A percentile compares a stretch with the other conserved stretches of the same genome.
These are phyloP conservation scores for Graphilbum fragrans DNA, from an alignment of 2,329 filamentous ascomycete species.

Conservation along the genomic window DNA sequence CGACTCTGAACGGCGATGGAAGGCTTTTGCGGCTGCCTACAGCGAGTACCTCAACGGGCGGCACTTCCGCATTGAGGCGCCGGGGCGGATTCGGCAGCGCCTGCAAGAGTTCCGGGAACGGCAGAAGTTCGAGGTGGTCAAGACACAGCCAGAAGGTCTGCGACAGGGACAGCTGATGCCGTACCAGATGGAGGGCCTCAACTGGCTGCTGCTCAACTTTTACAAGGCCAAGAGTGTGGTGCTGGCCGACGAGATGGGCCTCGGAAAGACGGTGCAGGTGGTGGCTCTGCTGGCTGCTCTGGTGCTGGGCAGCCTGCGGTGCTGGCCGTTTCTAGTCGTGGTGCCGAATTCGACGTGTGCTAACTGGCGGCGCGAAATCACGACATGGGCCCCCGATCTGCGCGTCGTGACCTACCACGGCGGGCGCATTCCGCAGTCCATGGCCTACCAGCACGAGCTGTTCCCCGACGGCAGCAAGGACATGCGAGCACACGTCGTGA, in stretches of 20 bases:
- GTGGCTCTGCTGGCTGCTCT: constrained; percentile 70
- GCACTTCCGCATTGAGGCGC: constrained; percentile 49
- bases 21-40: constrained; percentile 73
- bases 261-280: constrained; percentile 94
- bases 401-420: constrained; percentile 92
- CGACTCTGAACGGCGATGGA: constrained; percentile 55
- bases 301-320: constrained; percentile 52
- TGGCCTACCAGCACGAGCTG: constrained; percentile 74
- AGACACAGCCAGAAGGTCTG: constrained; percentile 61
- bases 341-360: constrained; percentile 91
- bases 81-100: constrained; percentile 51
- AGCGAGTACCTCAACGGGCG: constrained; percentile 73
- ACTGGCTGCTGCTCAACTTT: constrained; percentile 92
- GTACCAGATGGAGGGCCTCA: constrained; percentile 86
- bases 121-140: constrained; percentile 55
- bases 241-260: constrained; percentile 93
- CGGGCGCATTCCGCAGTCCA: constrained; percentile 57
- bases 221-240: constrained; percentile 74
- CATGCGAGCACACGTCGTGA: constrained; percentile 79
- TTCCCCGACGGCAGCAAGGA: constrained; percentile 55
- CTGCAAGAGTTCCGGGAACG: constrained; percentile 51
- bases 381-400: constrained; percentile 77
- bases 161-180: constrained; percentile 69
- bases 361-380: constrained; percentile 97
- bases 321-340: constrained; percentile 86